Percentiles rank a stretch among this genome's conserved stretches.
These are phyloP conservation scores for Infundibulicybe gibba DNA, from an alignment of 768 basidiomycete genomes.

Conservation along the genomic window DNA sequence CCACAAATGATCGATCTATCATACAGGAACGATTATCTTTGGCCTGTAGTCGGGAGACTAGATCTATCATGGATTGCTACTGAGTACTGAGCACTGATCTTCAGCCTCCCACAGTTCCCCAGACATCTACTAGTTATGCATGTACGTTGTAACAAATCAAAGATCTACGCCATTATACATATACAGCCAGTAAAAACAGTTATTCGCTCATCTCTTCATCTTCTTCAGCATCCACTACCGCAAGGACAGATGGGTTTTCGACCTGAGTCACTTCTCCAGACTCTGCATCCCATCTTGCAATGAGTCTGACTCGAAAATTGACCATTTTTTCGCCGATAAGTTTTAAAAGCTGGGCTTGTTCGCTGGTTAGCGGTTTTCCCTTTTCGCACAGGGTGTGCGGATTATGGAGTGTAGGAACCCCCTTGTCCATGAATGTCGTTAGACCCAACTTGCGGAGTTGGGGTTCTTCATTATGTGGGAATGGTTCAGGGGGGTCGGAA, in stretches of 20 bases:
- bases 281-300: slow-evolving; percentile 68
- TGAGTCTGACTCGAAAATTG: slow-evolving; percentile 68
- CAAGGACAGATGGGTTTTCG: slow-evolving; percentile 38
- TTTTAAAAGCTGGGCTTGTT: slow-evolving; percentile 93
- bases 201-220: slow-evolving; percentile 53
- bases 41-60: too few species aligned
- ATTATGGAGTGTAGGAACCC: slow-evolving; percentile 78
- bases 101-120: too few species aligned
- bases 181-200: slow-evolving; percentile 7
- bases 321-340: slow-evolving; percentile 90
- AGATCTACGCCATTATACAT: too few species aligned
- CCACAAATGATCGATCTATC: too few species aligned
- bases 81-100: too few species aligned
- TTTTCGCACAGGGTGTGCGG: slow-evolving; percentile 85
- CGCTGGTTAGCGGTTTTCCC: slow-evolving; percentile 74
- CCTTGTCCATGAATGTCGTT: slow-evolving; percentile 77
- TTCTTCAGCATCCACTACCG: slow-evolving; percentile 27
- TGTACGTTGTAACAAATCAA: too few species aligned
- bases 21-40: not conserved
- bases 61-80: too few species aligned
- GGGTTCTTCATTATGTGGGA: slow-evolving; percentile 97
- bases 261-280: slow-evolving; percentile 63
- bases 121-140: too few species aligned
- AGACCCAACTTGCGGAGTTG: slow-evolving; percentile 92
- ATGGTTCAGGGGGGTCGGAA: slow-evolving; percentile 81